Base-by-base conservation (phyloP, 345 rosid genomes). In the Laguncularia racemosa region DNA sequence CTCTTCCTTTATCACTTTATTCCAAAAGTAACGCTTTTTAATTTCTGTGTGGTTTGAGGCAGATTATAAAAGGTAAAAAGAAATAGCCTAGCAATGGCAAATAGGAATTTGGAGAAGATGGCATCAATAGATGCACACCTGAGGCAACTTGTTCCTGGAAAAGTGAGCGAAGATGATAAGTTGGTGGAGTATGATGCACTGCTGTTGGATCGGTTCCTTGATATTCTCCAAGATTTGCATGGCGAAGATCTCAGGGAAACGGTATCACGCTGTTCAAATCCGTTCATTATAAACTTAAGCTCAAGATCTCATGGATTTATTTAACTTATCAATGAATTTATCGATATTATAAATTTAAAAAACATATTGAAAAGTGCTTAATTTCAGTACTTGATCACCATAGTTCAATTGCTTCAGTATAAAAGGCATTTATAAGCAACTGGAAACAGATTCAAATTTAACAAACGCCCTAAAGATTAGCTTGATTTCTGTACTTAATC, bases 71-170 rank as follows among this genome's bases (percentile, higher is more conserved):
- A 2, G 19, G 64, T 2, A 13, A 61, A 46, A 44, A 48, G 13
- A 26, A 18, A 20, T 14, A 58, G 23, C 20, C 45, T 49, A 46
- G 79, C 84, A 83, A 78, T 83, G 68, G 67, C 77, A 62, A 61
- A 50, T 60, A 73, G 83, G 72, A 89, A 80, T 65, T 0, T 89
- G 61, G 91, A 83, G 90, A 93, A 87, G 89, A 46, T 86, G 84
- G 89, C 95, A 55, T 93, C 99, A 2, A 93, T 93, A 60, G 99
- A 93, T 72, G 95, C 97, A 0, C 99, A 89, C 65, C 90, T 93
- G 55, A 79, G 97, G 61, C 86, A 71, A 49, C 71, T 93, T 58
- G 97, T 73, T 57, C 99, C 99, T 20, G 64, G 69, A 46, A 89
- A 79, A 78, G 95, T 93, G 49, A 83, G 96, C 50, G 99, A 89